phyloP scores from a whole-genome alignment of 1,284 basidiomycete species.

The Mycena citricolor region DNA sequence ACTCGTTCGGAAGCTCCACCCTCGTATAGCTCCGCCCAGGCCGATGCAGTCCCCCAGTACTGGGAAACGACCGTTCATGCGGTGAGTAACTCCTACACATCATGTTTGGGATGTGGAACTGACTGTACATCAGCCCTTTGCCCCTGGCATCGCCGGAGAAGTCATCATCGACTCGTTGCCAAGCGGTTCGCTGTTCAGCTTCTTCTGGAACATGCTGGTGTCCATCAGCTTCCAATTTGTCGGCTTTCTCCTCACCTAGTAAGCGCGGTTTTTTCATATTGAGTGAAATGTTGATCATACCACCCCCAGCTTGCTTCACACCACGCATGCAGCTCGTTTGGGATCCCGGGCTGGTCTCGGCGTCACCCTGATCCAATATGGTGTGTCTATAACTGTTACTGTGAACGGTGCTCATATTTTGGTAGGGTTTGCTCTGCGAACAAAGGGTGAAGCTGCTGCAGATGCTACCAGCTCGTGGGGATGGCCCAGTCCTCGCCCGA shows the following conservation, averaged over 20 bases:
- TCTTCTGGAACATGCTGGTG: conserved; percentile 92
- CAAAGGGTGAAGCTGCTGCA: conserved; percentile 31
- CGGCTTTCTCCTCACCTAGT: conserved; percentile 91
- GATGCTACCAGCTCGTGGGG: conserved; percentile 31
- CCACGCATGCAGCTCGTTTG: conserved; percentile 93
- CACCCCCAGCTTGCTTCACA: conserved; percentile 66
- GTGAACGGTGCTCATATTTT: neutral
- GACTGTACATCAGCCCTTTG: conserved; percentile 44
- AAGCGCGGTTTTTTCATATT: neutral
- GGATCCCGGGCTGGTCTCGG: conserved; percentile 95
- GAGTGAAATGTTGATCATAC: neutral
- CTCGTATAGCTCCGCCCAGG: conserved; percentile 86
- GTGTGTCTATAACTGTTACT: conserved; percentile 1
- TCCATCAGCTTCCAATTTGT: conserved; percentile 97
- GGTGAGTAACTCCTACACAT: conserved; percentile 8
- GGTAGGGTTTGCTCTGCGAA: conserved; percentile 72
- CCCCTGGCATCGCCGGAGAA: conserved; percentile 57
- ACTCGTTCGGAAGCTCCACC: conserved; percentile 82
- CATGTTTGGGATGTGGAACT: neutral
- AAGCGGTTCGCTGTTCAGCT: conserved; percentile 81
- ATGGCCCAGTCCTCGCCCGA: conserved; percentile 37
- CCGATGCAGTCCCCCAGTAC: conserved; percentile 95
- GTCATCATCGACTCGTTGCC: conserved; percentile 76
- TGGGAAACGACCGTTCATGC: conserved; percentile 97
- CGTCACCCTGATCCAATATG: conserved; percentile 93